These are phyloP conservation scores for thale cress (Arabidopsis thaliana) DNA, from an alignment of 345 rosid species.

Conservation along the genomic window TAIR10.1 NC_003070.9:10542501-10543000, in stretches of 20 bases:
- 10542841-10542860: too few relatives aligned
- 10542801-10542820: background rate
- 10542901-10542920: background rate
- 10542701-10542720: constrained; percentile 37
- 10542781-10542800: constrained; percentile 17
- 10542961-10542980: constrained; percentile 14
- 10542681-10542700: constrained; percentile 18
- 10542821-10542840: background rate
- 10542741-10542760: constrained; percentile 3
- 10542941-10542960: background rate
- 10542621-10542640: constrained; percentile 1
- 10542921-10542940: background rate
- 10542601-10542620: background rate
- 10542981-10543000: background rate
- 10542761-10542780: constrained; percentile 31
- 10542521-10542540: background rate
- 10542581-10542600: constrained; percentile 4
- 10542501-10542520: background rate
- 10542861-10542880: too few relatives aligned
- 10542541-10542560: background rate
- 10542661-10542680: constrained; percentile 30
- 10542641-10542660: constrained; percentile 23
- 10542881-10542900: background rate
- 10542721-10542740: constrained; percentile 12
- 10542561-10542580: background rate